phyloP scores from a whole-genome alignment of 768 basidiomycete species.

The Trametes cubensis region DNA sequence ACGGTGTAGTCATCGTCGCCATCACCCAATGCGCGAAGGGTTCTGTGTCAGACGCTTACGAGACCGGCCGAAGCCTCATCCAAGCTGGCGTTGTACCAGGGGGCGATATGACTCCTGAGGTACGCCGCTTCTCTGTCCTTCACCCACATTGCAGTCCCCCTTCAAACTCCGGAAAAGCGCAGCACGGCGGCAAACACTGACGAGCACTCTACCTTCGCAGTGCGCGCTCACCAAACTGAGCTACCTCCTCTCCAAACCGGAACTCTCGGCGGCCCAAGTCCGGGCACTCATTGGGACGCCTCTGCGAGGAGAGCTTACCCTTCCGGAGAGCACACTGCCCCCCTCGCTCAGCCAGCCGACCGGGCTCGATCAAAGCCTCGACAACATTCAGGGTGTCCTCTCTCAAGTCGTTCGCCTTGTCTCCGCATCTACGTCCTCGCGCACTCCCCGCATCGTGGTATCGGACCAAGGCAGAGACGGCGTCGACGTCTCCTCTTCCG shows the following conservation, averaged over 20 bases:
- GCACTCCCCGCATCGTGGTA: slow-evolving; percentile 38
- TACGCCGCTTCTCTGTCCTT: slow-evolving; percentile 34
- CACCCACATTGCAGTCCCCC: neutral
- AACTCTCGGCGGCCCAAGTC: slow-evolving; percentile 67
- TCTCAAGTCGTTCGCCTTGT: slow-evolving; percentile 70
- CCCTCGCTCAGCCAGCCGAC: slow-evolving; percentile 47
- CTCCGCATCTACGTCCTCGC: slow-evolving; percentile 40
- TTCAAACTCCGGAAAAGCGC: neutral
- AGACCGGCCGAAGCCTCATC: slow-evolving; percentile 71
- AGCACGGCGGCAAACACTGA: no score
- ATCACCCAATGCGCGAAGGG: slow-evolving; percentile 91
- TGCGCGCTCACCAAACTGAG: slow-evolving; percentile 89
- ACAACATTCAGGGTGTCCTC: slow-evolving; percentile 65
- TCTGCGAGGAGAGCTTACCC: slow-evolving; percentile 87
- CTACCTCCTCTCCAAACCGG: slow-evolving; percentile 86
- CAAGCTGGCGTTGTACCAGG: slow-evolving; percentile 82
- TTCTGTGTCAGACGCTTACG: slow-evolving; percentile 81
- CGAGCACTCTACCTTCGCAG: slow-evolving; percentile 40
- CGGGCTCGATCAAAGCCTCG: slow-evolving; percentile 50
- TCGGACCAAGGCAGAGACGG: slow-evolving; percentile 38
- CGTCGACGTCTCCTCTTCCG: slow-evolving; percentile 27
- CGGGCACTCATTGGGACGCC: slow-evolving; percentile 75
- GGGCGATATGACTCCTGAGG: slow-evolving; percentile 96
- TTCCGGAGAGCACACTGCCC: slow-evolving; percentile 41
- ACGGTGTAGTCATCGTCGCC: slow-evolving; percentile 86